phyloP scores from a whole-genome alignment of 2,329 filamentous ascomycete genomes.

The Trichoderma polysporum region DNA sequence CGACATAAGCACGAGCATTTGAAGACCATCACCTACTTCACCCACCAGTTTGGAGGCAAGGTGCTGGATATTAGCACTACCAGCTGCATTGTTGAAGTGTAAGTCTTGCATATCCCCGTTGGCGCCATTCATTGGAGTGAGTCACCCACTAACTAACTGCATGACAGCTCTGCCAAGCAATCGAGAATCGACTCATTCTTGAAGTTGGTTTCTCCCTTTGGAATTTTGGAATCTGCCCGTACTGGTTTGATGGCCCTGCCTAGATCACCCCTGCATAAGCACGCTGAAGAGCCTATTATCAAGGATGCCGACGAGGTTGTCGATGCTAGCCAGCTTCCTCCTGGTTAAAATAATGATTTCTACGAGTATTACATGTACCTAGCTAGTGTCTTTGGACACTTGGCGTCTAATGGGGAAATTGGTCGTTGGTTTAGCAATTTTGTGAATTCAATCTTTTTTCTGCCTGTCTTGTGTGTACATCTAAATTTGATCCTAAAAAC shows the following conservation, averaged over 20 bases:
- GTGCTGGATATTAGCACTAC: conserved; percentile 96
- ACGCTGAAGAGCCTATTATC: conserved; percentile 64
- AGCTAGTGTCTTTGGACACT: conserved; percentile 10
- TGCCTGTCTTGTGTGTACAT: neutral
- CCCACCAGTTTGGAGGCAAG: conserved; percentile 97
- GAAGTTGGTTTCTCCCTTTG: conserved; percentile 91
- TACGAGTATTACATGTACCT: conserved; percentile 6
- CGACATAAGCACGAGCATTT: conserved; percentile 97
- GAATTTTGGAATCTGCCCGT: conserved; percentile 91
- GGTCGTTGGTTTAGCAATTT: conserved; percentile 20
- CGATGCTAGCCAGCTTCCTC: conserved; percentile 88
- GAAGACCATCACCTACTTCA: conserved; percentile 91
- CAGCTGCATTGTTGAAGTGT: conserved; percentile 98
- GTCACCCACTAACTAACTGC: conserved; percentile 27
- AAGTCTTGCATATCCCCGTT: conserved; percentile 43
- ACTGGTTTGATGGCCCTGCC: conserved; percentile 97
- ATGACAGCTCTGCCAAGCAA: conserved; percentile 79
- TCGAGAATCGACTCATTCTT: conserved; percentile 94
- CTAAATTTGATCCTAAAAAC: conserved; percentile 16
- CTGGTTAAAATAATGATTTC: conserved; percentile 59
- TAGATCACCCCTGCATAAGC: conserved; percentile 79
- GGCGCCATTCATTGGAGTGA: neutral
- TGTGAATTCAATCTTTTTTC: conserved; percentile 17
- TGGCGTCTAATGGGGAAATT: conserved; percentile 24
- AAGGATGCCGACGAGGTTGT: conserved; percentile 96